A percentile compares a stretch with the other conserved stretches of the same genome.
These are phyloP conservation scores for Cenchrus purpureus DNA, from an alignment of 176 grass and related monocot species.

Conservation along the genomic window DNA sequence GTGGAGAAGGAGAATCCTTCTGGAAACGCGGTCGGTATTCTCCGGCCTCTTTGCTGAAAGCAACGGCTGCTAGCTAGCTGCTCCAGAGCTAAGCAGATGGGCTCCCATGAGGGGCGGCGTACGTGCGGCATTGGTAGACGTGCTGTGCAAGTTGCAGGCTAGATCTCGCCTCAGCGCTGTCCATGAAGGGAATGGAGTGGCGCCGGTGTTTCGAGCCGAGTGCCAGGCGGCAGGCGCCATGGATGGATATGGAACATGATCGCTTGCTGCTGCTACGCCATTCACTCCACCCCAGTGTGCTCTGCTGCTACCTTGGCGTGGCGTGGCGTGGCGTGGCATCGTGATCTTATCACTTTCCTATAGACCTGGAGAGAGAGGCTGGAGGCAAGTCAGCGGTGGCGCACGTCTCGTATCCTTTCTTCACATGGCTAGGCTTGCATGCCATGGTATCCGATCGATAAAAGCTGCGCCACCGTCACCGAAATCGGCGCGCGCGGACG, in stretches of 20 bases:
- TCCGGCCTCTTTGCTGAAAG: slow-evolving; percentile 15
- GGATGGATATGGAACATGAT: slow-evolving; percentile 6
- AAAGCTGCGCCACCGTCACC: not conserved
- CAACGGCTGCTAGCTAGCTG: not conserved
- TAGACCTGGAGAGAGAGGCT: not conserved
- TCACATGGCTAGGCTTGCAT: not conserved
- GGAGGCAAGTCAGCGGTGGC: slow-evolving; percentile 15
- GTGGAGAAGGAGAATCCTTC: slow-evolving; percentile 31
- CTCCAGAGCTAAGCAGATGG: not conserved
- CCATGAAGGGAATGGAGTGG: slow-evolving; percentile 28
- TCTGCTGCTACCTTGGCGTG: not conserved
- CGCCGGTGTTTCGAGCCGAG: slow-evolving; percentile 50
- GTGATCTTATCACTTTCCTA: slow-evolving; percentile 30
- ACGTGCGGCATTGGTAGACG: slow-evolving; percentile 29
- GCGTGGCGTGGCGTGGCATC: slow-evolving; percentile 7
- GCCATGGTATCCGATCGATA: too few relatives aligned
- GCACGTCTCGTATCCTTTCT: not conserved
- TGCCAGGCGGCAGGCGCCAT: slow-evolving; percentile 44
- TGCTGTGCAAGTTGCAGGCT: slow-evolving; percentile 41
- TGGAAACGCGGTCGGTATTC: not conserved
- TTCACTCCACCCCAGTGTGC: slow-evolving; percentile 3
- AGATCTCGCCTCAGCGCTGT: not conserved
- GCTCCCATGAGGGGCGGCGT: not conserved
- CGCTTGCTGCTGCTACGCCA: not conserved
- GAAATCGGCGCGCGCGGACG: not conserved